Evolutionary conservation across 1,139 yeast genomes (phyloP), one percentile per base, ranked within the genome.

Genomic region (Hansenula anomala): DNA sequence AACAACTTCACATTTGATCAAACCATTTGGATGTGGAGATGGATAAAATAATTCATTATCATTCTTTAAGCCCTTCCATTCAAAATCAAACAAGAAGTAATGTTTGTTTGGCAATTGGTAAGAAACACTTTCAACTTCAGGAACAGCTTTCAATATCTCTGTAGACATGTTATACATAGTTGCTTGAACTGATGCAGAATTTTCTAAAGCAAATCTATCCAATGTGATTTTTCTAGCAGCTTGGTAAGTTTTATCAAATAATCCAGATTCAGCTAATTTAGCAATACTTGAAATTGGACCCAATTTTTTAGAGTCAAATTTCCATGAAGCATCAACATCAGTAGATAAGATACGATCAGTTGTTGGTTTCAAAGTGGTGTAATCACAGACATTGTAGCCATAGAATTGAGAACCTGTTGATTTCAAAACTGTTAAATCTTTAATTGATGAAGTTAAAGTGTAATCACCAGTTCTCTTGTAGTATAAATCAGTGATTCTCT

Each of bases 391-490:
- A 67, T 87, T 73, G 72, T 71, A 89, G 37, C 94, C 95, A 64
- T 85, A 80, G 68, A 89, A 89, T 85, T 85, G 86, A 25, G 96
- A 87, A 19, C 95, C 94, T n/a, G 97, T 89, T 31, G 94, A 82
- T 65, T 89, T 89, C 60, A 89, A 78, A 24, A 89, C 95, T 10
- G 94, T 87, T 58, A 89, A 73, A 53, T 84, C 95, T 61, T 83
- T 80, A 55, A 89, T 73, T 25, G 90, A 80, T 3, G 95, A 82
- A n/a, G 69, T 61, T 48, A 89, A 63, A 27, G 61, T 56, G 62
- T 79, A 77, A 42, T 73, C 72, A 36, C 68, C 67, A 36, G 55
- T 50, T 49, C 63, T 64, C 51, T 69, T 61, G 60, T 76, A 80
- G 45, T 70, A 70, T 54, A 87, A 73, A 38, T 65, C 63, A 19